Conservation (phyloP, 192 early-diverging fungal genomes). For the Linnemannia hyalina region DNA sequence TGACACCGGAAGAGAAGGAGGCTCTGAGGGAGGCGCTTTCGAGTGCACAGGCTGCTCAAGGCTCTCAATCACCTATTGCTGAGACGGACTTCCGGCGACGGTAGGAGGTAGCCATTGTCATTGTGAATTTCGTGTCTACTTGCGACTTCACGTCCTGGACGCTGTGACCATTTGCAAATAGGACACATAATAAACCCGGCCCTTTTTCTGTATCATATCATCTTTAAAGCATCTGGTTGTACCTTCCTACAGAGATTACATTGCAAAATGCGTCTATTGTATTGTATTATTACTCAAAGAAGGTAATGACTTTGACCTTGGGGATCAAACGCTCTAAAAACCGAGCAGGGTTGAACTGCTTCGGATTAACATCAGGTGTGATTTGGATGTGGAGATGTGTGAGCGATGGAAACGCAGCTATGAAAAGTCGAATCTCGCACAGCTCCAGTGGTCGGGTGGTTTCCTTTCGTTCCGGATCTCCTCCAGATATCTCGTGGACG, state of each 20-base stretch:
- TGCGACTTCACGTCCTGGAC: no score
- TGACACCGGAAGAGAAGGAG: constrained; percentile 36
- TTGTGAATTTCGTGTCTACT: background rate
- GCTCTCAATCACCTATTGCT: background rate
- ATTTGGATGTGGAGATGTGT: background rate
- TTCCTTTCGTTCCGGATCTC: no score
- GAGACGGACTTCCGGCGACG: background rate
- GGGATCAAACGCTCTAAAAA: background rate
- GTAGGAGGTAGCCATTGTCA: background rate
- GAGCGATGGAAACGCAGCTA: background rate
- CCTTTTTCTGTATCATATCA: no score
- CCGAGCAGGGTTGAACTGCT: background rate
- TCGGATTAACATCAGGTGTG: background rate
- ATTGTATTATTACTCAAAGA: background rate
- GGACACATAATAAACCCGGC: no score
- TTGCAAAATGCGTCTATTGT: no score
- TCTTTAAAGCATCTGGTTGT: no score
- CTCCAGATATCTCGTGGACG: background rate
- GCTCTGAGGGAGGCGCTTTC: constrained; percentile 26
- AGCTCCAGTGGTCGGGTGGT: background rate
- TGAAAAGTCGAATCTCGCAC: background rate
- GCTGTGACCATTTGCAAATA: no score
- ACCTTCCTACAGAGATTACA: no score
- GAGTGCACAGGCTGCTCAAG: constrained; percentile 24
- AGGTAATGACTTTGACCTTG: background rate